Evolutionary conservation across 2,329 filamentous ascomycete species (phyloP).

Genomic region (Sphaerostilbella broomeana): DNA sequence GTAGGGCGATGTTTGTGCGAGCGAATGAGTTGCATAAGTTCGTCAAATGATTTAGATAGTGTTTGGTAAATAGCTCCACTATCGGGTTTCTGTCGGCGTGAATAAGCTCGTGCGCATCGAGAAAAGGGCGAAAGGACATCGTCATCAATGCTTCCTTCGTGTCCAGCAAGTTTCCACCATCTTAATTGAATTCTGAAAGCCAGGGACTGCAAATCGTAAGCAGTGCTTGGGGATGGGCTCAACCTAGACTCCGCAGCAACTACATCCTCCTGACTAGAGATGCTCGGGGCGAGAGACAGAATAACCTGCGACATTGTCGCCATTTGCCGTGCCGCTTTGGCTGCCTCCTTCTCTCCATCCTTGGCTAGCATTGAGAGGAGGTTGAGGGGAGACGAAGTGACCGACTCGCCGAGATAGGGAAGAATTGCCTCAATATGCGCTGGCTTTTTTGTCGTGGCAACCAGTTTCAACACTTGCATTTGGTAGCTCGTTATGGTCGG

Average conservation of each 20-base stretch:
- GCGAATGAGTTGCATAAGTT: conserved; percentile 28
- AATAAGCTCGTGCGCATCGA: conserved; percentile 56
- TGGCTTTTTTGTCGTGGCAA: conserved; percentile 55
- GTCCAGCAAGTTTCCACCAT: conserved; percentile 59
- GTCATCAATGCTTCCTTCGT: conserved; percentile 53
- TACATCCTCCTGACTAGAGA: conserved; percentile 57
- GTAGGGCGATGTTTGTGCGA: conserved; percentile 28
- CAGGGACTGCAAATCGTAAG: conserved; percentile 57
- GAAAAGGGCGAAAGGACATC: conserved; percentile 61
- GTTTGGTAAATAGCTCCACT: conserved; percentile 33
- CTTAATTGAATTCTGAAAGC: conserved; percentile 55
- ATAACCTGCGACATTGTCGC: conserved; percentile 60
- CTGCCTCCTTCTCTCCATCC: conserved; percentile 36
- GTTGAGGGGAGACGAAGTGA: conserved; percentile 50
- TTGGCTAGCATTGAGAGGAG: conserved; percentile 46
- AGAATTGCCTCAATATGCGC: conserved; percentile 51
- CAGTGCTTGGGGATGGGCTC: conserved; percentile 48
- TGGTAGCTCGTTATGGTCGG: conserved; percentile 57
- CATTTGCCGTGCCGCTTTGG: conserved; percentile 58
- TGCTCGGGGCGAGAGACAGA: conserved; percentile 59
- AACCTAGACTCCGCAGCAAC: conserved; percentile 46
- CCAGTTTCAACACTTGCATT: conserved; percentile 56
- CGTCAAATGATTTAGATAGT: conserved; percentile 26
- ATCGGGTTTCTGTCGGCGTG: conserved; percentile 41
- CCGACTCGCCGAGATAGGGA: conserved; percentile 46